phyloP scores from a whole-genome alignment of 192 early-diverging fungal genomes.

The Haplosporangium gracile region DNA sequence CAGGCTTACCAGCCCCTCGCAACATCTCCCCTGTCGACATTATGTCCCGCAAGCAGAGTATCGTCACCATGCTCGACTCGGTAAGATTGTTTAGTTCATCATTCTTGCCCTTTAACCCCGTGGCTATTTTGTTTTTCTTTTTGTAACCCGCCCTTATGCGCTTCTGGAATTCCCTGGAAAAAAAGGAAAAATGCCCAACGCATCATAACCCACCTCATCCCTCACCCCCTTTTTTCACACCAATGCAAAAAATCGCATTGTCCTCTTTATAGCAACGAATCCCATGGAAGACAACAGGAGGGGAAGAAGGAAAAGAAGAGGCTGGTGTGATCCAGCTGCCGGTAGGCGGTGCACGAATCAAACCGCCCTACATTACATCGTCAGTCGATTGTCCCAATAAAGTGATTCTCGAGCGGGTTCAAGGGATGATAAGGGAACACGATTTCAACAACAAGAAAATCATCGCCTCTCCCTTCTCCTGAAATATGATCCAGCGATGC shows the following conservation, averaged over 20 bases:
- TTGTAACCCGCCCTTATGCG: background rate
- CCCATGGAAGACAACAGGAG: slow-evolving; percentile 47
- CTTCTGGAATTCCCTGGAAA: background rate
- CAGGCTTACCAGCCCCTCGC: background rate
- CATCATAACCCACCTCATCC: background rate
- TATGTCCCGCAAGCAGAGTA: slow-evolving; percentile 27
- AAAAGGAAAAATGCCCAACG: background rate
- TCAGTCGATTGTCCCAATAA: slow-evolving; percentile 60
- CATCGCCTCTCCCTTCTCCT: background rate
- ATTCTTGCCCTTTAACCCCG: background rate
- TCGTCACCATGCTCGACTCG: slow-evolving; percentile 34
- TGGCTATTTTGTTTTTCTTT: background rate
- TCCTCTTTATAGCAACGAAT: slow-evolving; percentile 53
- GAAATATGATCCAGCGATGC: background rate
- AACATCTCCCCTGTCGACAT: slow-evolving; percentile 13
- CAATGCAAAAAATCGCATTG: background rate
- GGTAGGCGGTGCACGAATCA: slow-evolving; percentile 57
- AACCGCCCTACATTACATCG: slow-evolving; percentile 57
- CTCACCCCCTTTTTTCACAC: background rate
- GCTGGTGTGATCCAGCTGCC: slow-evolving; percentile 55
- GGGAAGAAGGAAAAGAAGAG: slow-evolving; percentile 12
- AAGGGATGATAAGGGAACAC: slow-evolving; percentile 53
- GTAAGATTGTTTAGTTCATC: slow-evolving; percentile 9
- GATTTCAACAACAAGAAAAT: slow-evolving; percentile 1
- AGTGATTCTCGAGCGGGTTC: slow-evolving; percentile 61